These are phyloP conservation scores for Pyronema omphalodes DNA, from an alignment of 495 filamentous ascomycete species.

Conservation along the genomic window DNA sequence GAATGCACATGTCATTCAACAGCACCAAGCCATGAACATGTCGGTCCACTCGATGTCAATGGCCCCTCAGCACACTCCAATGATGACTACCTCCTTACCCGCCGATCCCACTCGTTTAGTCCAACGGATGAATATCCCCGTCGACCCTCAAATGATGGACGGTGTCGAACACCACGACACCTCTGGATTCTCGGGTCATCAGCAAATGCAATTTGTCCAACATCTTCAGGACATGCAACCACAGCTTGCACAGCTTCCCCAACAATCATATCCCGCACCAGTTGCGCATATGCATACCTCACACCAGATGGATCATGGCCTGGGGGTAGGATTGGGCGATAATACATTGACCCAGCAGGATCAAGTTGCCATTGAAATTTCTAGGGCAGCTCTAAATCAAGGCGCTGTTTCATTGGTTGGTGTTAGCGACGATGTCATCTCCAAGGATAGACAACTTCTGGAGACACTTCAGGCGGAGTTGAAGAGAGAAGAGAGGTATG, in stretches of 20 bases:
- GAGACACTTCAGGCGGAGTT: slow-evolving; percentile 22
- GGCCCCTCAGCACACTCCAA: not conserved
- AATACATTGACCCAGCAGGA: slow-evolving; percentile 10
- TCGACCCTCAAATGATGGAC: slow-evolving; percentile 24
- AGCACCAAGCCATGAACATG: not conserved
- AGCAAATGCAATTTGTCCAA: slow-evolving; percentile 14
- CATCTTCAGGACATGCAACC: slow-evolving; percentile 6
- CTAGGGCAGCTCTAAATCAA: slow-evolving; percentile 18
- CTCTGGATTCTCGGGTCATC: not conserved
- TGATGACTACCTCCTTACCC: not conserved
- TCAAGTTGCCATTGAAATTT: slow-evolving; percentile 13
- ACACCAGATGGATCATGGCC: not conserved
- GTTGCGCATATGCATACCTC: slow-evolving; percentile 1
- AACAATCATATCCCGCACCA: slow-evolving; percentile 3
- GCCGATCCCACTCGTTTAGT: slow-evolving; percentile 13
- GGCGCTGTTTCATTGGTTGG: slow-evolving; percentile 16
- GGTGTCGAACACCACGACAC: slow-evolving; percentile 16
- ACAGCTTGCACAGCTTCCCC: not conserved
- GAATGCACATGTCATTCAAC: not conserved
- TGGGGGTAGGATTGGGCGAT: not conserved
- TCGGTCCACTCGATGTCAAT: not conserved
- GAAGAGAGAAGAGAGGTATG: slow-evolving; percentile 14
- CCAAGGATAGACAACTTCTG: slow-evolving; percentile 21
- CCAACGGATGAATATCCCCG: slow-evolving; percentile 21
- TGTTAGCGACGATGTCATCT: slow-evolving; percentile 21